Evolutionary conservation across 2,329 filamentous ascomycete species (phyloP), one percentile per base, ranked within the genome.

Genomic region (Fusarium globosum): DNA sequence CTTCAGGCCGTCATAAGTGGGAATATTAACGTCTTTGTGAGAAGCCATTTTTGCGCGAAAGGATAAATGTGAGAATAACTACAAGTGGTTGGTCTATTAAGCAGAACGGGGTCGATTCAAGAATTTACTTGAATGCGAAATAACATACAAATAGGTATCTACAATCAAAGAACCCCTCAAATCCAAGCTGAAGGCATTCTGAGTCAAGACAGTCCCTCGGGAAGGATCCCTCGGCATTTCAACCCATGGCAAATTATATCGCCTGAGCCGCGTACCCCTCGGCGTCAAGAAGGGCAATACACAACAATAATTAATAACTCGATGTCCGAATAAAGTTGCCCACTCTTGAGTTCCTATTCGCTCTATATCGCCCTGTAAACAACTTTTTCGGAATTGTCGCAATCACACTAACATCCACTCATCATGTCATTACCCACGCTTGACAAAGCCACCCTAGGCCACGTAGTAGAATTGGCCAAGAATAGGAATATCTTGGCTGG

Each of bases 111-210:
- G 4, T 30, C 6, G 2, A 6, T 35, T 23, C 16, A 4, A 6
- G 48, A 23, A 5, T 51, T 35, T 8, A 4, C 12, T 28, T 7
- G 16, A 20, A 20, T 10, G 21, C 11, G 21, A 51, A 20, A 20
- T 20, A 23, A 2, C 6, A 23, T 35, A 7, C 16, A 23, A 23
- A 33, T 18, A 49, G 8, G 9, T 30, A 12, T 30, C 4, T 30
- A 11, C 30, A 2, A 23, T 0, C 2, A 11, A 23, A 7, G 33
- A 33, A 33, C 33, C 5, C 3, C n/a, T 2, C 4, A 23, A 0
- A 6, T 51, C 6, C 45, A 18, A 7, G 2, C 1, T 14, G 21
- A 35, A 51, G 4, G 6, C 16, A 51, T 35, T 11, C 8, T 20
- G 1, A 51, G 4, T 21, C 15, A 7, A 35, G 30, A 12, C 48